Percentiles rank a stretch among this genome's conserved stretches.
Evolutionary conservation across 306 rosid genomes (phyloP).

Genomic region (Glycine latifolia): DNA sequence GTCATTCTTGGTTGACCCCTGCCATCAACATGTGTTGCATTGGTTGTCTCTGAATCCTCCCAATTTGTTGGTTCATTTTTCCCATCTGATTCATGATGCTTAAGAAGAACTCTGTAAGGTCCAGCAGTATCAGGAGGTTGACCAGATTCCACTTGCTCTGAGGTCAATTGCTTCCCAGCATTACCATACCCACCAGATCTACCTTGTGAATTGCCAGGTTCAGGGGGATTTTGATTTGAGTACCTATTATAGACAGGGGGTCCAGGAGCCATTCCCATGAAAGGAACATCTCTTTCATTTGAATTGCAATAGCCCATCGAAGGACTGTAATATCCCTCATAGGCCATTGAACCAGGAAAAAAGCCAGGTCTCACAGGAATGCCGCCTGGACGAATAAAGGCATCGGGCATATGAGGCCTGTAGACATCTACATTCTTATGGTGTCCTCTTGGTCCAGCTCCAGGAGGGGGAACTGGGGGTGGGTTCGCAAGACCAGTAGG

Average conservation of each 20-base stretch:
- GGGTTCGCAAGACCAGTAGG: constrained; percentile 70
- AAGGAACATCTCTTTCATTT: constrained; percentile 79
- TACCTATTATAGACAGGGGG: constrained; percentile 70
- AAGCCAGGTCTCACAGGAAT: constrained; percentile 89
- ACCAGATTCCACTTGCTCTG: constrained; percentile 68
- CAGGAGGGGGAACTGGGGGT: constrained; percentile 73
- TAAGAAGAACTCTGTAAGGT: constrained; percentile 89
- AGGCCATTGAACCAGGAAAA: constrained; percentile 80
- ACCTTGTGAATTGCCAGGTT: constrained; percentile 67
- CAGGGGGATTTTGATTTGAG: constrained; percentile 66
- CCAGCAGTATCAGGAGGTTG: constrained; percentile 69
- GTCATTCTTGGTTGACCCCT: constrained; percentile 57
- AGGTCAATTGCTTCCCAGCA: constrained; percentile 55
- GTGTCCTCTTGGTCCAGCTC: constrained; percentile 75
- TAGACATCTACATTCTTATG: constrained; percentile 89
- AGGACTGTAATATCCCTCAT: constrained; percentile 78
- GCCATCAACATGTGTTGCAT: constrained; percentile 48
- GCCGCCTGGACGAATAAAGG: constrained; percentile 76
- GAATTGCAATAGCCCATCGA: constrained; percentile 81
- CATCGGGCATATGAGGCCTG: constrained; percentile 87
- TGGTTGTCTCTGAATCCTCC: constrained; percentile 55
- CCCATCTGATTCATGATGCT: constrained; percentile 75
- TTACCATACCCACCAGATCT: constrained; percentile 67
- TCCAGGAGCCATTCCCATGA: constrained; percentile 75
- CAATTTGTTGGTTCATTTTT: constrained; percentile 65